These are phyloP conservation scores for Vaccinium myrtillus DNA, from an alignment of 148 eudicot species.

Conservation along the genomic window DNA sequence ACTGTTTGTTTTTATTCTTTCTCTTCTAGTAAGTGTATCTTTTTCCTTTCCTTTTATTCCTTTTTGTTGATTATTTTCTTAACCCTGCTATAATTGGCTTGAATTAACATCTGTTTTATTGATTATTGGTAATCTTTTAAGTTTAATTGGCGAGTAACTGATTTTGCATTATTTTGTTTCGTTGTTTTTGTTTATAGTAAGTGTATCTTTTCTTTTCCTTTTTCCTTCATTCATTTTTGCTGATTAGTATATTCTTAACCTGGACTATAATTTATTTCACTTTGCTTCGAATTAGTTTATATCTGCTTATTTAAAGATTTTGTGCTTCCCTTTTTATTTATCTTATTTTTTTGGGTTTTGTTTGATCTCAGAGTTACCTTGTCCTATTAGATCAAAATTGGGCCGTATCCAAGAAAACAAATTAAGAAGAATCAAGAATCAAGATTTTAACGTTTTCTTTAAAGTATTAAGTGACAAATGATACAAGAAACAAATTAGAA, in stretches of 20 bases:
- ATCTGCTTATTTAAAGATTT: not conserved
- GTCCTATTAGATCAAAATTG: not conserved
- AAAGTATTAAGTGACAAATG: not conserved
- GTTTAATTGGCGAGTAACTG: not conserved
- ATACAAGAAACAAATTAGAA: not conserved
- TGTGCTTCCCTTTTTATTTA: not conserved
- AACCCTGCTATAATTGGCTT: not conserved
- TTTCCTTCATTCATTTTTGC: not conserved
- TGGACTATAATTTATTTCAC: not conserved
- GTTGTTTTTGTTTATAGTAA: not conserved
- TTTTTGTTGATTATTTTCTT: not conserved
- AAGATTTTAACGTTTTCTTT: not conserved
- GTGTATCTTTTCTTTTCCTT: not conserved
- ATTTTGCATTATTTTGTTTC: not conserved
- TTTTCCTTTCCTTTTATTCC: not conserved
- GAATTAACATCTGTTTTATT: conserved; percentile 1
- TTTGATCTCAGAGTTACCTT: not conserved
- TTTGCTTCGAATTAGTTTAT: not conserved
- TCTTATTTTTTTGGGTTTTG: not conserved
- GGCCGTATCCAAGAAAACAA: conserved; percentile 7
- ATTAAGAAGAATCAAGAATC: not conserved
- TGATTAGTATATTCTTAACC: not conserved
- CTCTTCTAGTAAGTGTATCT: not conserved
- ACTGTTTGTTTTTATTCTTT: no score
- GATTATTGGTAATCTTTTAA: not conserved